Evolutionary conservation across 306 rosid genomes (phyloP).

Genomic region (Trifolium fragiferum): DNA sequence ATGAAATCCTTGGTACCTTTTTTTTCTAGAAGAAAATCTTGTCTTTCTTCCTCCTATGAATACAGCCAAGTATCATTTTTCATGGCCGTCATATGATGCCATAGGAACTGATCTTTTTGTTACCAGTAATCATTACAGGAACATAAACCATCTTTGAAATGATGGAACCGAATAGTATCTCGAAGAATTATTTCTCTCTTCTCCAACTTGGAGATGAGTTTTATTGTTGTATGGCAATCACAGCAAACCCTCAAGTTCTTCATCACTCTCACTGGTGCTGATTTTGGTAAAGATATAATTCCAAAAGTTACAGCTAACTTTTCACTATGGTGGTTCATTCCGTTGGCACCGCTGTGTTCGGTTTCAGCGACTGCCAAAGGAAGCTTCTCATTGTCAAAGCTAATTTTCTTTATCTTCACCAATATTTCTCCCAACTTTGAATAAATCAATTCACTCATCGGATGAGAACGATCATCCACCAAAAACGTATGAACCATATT

Average conservation of each 20-base stretch:
- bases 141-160: constrained; percentile 63
- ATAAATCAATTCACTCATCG: constrained; percentile 48
- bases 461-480: constrained; percentile 58
- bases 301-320: constrained; percentile 71
- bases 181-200: constrained; percentile 62
- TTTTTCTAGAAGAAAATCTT: not conserved
- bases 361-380: constrained; percentile 31
- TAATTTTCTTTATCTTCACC: constrained; percentile 43
- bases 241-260: constrained; percentile 67
- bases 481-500: constrained; percentile 56
- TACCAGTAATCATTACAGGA: constrained; percentile 72
- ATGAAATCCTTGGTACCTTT: constrained; percentile 23
- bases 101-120: constrained; percentile 26
- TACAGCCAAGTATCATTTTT: not conserved
- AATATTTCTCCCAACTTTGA: constrained; percentile 51
- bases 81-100: constrained; percentile 3
- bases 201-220: constrained; percentile 57
- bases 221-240: constrained; percentile 66
- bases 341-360: not conserved
- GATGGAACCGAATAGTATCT: constrained; percentile 66
- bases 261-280: constrained; percentile 70
- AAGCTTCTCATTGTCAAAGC: constrained; percentile 15
- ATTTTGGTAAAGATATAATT: constrained; percentile 51
- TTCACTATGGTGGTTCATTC: constrained; percentile 60
- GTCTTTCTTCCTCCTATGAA: not conserved